phyloP scores from a whole-genome alignment of 768 basidiomycete species.

The Imleria badia region DNA sequence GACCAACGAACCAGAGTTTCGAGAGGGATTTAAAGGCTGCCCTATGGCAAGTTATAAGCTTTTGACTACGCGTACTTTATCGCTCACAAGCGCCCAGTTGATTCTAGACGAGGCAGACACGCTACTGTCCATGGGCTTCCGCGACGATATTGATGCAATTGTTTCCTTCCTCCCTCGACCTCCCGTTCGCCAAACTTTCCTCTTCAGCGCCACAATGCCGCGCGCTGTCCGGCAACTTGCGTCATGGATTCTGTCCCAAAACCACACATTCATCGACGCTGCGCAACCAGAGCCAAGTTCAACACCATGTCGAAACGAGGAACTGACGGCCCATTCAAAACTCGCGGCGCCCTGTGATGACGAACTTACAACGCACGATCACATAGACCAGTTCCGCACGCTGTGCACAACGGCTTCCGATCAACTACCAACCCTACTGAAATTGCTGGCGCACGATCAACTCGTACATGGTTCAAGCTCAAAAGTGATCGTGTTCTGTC shows the following conservation, averaged over 20 bases:
- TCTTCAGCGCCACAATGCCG: constrained; percentile 89
- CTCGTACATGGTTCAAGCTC: constrained; percentile 61
- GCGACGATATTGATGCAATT: constrained; percentile 79
- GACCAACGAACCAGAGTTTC: constrained; percentile 54
- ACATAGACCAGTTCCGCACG: constrained; percentile 83
- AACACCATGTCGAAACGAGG: background rate
- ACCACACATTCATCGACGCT: constrained; percentile 74
- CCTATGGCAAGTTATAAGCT: constrained; percentile 50
- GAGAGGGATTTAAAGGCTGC: constrained; percentile 50
- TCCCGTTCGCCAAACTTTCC: constrained; percentile 80
- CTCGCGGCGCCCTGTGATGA: background rate
- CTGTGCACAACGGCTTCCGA: constrained; percentile 61
- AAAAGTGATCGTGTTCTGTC: constrained; percentile 81
- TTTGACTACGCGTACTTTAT: background rate
- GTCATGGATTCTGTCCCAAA: constrained; percentile 50
- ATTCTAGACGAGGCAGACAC: constrained; percentile 94
- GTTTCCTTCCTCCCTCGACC: constrained; percentile 55
- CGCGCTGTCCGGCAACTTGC: constrained; percentile 71
- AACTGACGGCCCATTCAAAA: background rate
- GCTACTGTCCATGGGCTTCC: constrained; percentile 90
- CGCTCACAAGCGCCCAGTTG: constrained; percentile 48
- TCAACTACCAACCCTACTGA: constrained; percentile 76
- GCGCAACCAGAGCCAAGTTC: constrained; percentile 53
- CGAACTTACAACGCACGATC: constrained; percentile 56
- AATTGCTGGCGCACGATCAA: constrained; percentile 87